These are phyloP conservation scores for Candida tetrigidarum DNA, from an alignment of 1,139 yeast genomes.

Conservation along the genomic window DNA sequence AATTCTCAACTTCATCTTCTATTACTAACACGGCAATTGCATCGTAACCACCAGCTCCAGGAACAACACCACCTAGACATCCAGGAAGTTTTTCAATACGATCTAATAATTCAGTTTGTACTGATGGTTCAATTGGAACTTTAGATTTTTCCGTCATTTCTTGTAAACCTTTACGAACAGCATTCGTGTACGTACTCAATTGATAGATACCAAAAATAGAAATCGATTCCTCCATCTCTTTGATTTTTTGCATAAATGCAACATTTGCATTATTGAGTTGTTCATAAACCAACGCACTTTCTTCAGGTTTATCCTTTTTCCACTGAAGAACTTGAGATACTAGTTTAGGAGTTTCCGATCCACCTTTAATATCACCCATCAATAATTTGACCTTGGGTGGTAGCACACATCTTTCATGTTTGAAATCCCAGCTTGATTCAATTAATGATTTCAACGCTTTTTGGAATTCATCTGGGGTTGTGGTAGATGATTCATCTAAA, in stretches of 20 bases:
- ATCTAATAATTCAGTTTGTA: constrained; percentile 76
- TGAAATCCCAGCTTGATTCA: constrained; percentile 63
- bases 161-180: constrained; percentile 60
- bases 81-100: constrained; percentile 62
- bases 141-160: constrained; percentile 65
- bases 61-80: constrained; percentile 92
- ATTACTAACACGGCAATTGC: constrained; percentile 78
- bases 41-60: constrained; percentile 98
- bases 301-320: constrained; percentile 58
- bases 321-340: constrained; percentile 78
- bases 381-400: constrained; percentile 71
- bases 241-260: constrained; percentile 54
- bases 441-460: constrained; percentile 40
- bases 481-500: constrained; percentile 12
- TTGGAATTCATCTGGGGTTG: constrained; percentile 15
- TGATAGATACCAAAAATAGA: neutral
- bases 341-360: constrained; percentile 92
- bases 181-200: constrained; percentile 33
- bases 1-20: constrained; percentile 43
- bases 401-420: constrained; percentile 55
- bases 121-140: constrained; percentile 86
- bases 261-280: constrained; percentile 62
- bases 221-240: constrained; percentile 26
- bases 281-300: constrained; percentile 56
- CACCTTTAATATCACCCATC: constrained; percentile 94